These are phyloP conservation scores for Hymenoscyphus fraxineus DNA, from an alignment of 2,329 filamentous ascomycete genomes.

Conservation along the genomic window DNA sequence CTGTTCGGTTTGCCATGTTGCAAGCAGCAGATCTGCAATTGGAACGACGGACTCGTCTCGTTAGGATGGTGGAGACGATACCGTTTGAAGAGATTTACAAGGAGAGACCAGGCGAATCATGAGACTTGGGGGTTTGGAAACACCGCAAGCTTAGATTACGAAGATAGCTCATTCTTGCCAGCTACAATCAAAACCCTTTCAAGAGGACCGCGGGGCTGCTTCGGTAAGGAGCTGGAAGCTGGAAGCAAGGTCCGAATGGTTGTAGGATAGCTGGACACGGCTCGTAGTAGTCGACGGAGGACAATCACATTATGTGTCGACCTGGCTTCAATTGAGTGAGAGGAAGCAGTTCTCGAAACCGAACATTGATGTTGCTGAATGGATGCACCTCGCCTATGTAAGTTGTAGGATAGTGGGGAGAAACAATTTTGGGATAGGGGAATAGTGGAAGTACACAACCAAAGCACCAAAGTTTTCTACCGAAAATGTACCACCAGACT, in stretches of 20 bases:
- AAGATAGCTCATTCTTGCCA: neutral
- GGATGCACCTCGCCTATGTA: neutral
- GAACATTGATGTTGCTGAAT: neutral
- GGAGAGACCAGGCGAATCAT: neutral
- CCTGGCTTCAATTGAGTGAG: neutral
- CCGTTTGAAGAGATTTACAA: conserved; percentile 29
- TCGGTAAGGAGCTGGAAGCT: neutral
- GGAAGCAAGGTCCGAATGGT: neutral
- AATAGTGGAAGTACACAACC: too few species aligned
- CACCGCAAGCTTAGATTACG: neutral
- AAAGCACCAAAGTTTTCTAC: too few species aligned
- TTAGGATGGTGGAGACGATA: conserved; percentile 31
- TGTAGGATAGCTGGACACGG: neutral
- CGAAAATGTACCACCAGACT: too few species aligned
- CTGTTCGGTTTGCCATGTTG: conserved; percentile 61
- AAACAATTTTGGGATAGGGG: too few species aligned
- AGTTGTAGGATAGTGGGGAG: neutral
- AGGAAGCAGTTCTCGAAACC: neutral
- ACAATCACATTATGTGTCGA: neutral
- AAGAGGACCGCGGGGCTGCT: neutral
- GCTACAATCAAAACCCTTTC: neutral
- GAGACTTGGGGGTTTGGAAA: neutral
- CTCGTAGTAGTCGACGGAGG: neutral
- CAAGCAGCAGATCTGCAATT: conserved; percentile 55
- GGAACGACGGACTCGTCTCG: conserved; percentile 38